Conservation (phyloP, 352 stramenopile genomes). For the Phytophthora boehmeriae region DNA sequence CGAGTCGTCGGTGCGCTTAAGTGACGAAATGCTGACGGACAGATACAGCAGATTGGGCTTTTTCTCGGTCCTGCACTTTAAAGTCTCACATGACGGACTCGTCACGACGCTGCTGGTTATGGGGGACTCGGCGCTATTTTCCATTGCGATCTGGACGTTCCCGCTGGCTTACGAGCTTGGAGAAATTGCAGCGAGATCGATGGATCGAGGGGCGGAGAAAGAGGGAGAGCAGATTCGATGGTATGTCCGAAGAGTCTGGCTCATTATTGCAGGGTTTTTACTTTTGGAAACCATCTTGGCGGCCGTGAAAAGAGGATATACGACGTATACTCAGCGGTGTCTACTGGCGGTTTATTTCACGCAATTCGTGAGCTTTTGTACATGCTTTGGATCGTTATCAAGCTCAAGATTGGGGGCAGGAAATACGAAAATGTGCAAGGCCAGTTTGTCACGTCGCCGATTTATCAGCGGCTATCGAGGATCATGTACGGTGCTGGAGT, state of each 20-base stretch:
- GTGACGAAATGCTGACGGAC: slow-evolving; percentile 12
- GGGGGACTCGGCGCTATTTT: slow-evolving; percentile 42
- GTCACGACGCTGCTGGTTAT: slow-evolving; percentile 38
- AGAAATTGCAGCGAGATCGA: slow-evolving; percentile 47
- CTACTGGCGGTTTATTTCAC: slow-evolving; percentile 47
- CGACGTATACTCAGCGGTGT: slow-evolving; percentile 43
- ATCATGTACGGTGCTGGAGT: slow-evolving; percentile 50
- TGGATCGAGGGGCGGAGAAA: slow-evolving; percentile 55
- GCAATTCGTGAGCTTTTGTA: slow-evolving; percentile 55
- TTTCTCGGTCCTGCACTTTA: slow-evolving; percentile 46
- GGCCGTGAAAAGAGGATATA: slow-evolving; percentile 45
- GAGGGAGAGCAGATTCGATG: slow-evolving; percentile 42
- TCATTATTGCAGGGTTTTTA: slow-evolving; percentile 35
- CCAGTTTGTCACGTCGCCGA: slow-evolving; percentile 61
- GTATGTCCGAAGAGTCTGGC: slow-evolving; percentile 39
- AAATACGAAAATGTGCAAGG: slow-evolving; percentile 73
- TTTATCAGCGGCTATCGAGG: slow-evolving; percentile 66
- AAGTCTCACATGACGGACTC: slow-evolving; percentile 34
- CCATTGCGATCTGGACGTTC: slow-evolving; percentile 54
- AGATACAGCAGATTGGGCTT: slow-evolving; percentile 42
- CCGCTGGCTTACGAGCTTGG: slow-evolving; percentile 49
- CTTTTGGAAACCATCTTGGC: slow-evolving; percentile 36
- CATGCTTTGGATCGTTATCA: slow-evolving; percentile 45
- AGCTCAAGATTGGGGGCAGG: slow-evolving; percentile 53
- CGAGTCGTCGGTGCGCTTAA: slow-evolving; percentile 13